Evolutionary conservation across 345 rosid species (phyloP).

Genomic region (Bruguiera sexangula): DNA sequence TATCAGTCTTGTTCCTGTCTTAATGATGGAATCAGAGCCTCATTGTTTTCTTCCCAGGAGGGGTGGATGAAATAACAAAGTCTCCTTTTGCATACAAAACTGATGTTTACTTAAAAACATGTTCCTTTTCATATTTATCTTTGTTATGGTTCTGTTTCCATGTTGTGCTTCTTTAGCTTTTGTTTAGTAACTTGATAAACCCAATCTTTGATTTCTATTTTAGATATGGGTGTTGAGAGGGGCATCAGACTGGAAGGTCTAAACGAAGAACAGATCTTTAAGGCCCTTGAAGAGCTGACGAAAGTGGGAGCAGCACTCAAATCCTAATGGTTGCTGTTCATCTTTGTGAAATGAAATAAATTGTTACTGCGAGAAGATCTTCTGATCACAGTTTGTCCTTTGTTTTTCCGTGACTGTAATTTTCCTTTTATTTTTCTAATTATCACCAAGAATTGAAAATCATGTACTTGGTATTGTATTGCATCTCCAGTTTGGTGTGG

Average conservation of each 20-base stretch:
- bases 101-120: too few species aligned
- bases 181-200: neutral
- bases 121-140: neutral
- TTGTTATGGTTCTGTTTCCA: neutral
- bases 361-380: conserved; percentile 1
- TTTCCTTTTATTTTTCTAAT: too few species aligned
- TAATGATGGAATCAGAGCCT: too few species aligned
- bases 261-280: conserved; percentile 49
- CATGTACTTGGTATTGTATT: too few species aligned
- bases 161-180: neutral
- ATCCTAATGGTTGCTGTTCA: conserved; percentile 34
- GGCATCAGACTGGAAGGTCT: conserved; percentile 59
- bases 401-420: neutral
- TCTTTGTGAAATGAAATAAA: conserved; percentile 26
- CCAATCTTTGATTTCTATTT: conserved; percentile 3
- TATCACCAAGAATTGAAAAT: neutral
- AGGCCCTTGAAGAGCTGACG: conserved; percentile 62
- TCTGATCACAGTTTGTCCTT: neutral
- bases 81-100: neutral
- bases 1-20: too few species aligned
- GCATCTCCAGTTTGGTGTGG: neutral
- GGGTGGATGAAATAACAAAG: neutral
- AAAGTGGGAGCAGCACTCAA: conserved; percentile 47
- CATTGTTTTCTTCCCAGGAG: neutral
- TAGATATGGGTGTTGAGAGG: conserved; percentile 73